phyloP scores from a whole-genome alignment of 2,329 filamentous ascomycete species.

The Colletotrichum abscissum region DNA sequence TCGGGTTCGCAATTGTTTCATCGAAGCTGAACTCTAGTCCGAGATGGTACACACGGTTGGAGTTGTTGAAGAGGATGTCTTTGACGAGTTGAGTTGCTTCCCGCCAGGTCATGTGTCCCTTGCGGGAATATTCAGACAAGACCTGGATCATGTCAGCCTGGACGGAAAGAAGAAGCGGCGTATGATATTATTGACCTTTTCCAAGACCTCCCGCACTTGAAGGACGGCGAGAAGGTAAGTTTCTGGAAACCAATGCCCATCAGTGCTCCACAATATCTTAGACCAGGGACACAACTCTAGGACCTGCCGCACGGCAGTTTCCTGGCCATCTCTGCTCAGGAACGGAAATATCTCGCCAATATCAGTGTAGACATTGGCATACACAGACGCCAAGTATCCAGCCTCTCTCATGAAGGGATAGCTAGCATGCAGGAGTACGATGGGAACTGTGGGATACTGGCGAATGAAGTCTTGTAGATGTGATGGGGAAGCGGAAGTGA shows the following conservation, averaged over 20 bases:
- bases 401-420: conserved; percentile 86
- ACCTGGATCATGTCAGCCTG: conserved; percentile 57
- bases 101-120: conserved; percentile 67
- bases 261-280: conserved; percentile 84
- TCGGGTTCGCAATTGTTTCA: conserved; percentile 33
- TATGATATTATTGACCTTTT: conserved; percentile 59
- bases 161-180: background rate
- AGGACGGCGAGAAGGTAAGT: conserved; percentile 79
- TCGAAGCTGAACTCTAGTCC: conserved; percentile 53
- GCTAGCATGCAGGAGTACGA: conserved; percentile 82
- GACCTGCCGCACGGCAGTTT: conserved; percentile 75
- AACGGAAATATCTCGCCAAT: conserved; percentile 86
- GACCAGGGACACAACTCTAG: conserved; percentile 80
- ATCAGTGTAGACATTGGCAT: conserved; percentile 84
- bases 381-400: conserved; percentile 81
- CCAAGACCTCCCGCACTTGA: conserved; percentile 78
- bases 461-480: conserved; percentile 80
- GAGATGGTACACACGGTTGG: conserved; percentile 79
- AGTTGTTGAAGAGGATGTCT: conserved; percentile 80
- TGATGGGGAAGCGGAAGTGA: conserved; percentile 78
- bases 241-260: conserved; percentile 83
- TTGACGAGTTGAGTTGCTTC: conserved; percentile 74
- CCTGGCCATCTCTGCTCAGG: conserved; percentile 81
- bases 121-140: conserved; percentile 73
- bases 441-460: conserved; percentile 74